Percentiles rank a stretch among this genome's conserved stretches.
Conservation (phyloP, 768 basidiomycete species). For the Xerocomellus intermedius region DNA sequence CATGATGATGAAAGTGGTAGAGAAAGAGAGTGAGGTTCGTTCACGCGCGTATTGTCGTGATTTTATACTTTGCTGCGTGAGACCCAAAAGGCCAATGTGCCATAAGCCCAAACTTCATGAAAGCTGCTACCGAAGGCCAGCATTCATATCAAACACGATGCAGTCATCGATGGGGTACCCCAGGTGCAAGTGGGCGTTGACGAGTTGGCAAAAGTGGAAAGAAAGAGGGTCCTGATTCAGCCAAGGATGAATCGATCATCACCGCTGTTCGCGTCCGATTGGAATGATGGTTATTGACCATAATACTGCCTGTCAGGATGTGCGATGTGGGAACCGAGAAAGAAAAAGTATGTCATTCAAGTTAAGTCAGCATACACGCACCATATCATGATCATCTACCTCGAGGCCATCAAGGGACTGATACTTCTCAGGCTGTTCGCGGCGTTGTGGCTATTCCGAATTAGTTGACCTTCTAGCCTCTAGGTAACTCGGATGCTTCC, state of each 20-base stretch:
- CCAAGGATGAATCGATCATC: background rate
- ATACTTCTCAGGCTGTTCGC: background rate
- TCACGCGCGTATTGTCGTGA: background rate
- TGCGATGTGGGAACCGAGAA: background rate
- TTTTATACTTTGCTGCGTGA: constrained; percentile 18
- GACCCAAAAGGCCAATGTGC: background rate
- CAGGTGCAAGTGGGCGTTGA: background rate
- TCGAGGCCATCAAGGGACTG: constrained; percentile 14
- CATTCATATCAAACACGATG: constrained; percentile 16
- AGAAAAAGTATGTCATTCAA: background rate
- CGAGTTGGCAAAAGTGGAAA: constrained; percentile 10
- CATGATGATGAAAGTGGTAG: constrained; percentile 10
- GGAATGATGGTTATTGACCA: background rate
- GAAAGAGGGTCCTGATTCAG: background rate
- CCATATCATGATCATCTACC: background rate
- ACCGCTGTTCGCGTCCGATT: constrained; percentile 1
- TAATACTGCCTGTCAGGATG: background rate
- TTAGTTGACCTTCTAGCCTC: background rate
- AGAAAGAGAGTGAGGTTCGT: background rate
- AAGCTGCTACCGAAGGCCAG: background rate
- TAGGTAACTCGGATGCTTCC: background rate
- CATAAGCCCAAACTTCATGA: background rate
- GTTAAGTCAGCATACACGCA: background rate
- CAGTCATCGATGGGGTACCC: constrained; percentile 7
- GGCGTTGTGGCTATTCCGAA: background rate